Conservation (phyloP, 2,329 filamentous ascomycete species). For the Byssothecium circinans region DNA sequence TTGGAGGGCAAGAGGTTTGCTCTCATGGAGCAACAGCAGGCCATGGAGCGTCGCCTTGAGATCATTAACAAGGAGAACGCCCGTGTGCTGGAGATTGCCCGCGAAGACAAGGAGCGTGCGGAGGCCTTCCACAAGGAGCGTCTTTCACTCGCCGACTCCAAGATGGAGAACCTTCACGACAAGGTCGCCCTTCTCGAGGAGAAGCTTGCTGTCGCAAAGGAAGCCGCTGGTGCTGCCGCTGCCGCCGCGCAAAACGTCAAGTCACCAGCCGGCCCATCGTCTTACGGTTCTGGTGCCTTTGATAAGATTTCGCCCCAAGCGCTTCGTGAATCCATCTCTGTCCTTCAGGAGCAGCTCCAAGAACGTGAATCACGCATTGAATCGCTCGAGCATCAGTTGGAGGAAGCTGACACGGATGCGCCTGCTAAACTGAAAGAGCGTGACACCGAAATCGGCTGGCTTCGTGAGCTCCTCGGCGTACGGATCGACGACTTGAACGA, state of each 20-base stretch:
- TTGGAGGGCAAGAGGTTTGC: constrained; percentile 56
- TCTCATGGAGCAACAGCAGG: constrained; percentile 55
- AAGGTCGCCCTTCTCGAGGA: constrained; percentile 84
- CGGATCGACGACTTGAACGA: constrained; percentile 90
- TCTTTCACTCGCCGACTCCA: constrained; percentile 78
- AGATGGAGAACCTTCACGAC: constrained; percentile 82
- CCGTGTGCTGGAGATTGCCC: constrained; percentile 66
- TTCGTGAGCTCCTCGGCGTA: constrained; percentile 89
- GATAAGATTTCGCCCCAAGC: constrained; percentile 94
- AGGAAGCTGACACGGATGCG: constrained; percentile 73
- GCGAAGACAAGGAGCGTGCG: constrained; percentile 78
- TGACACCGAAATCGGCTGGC: constrained; percentile 91
- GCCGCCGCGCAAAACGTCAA: constrained; percentile 65
- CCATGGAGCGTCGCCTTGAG: constrained; percentile 41
- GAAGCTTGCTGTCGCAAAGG: constrained; percentile 85
- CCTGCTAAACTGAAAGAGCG: constrained; percentile 83
- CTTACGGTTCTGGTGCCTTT: constrained; percentile 51
- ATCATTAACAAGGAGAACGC: constrained; percentile 61
- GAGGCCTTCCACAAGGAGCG: constrained; percentile 81
- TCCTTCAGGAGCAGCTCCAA: constrained; percentile 94
- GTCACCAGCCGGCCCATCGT: constrained; percentile 48
- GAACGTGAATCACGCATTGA: constrained; percentile 91
- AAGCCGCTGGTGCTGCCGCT: constrained; percentile 80
- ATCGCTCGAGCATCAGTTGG: constrained; percentile 72
- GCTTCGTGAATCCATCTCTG: constrained; percentile 91